Base-by-base conservation (phyloP, 257 asterid genomes). In the Capsicum chinense region DNA sequence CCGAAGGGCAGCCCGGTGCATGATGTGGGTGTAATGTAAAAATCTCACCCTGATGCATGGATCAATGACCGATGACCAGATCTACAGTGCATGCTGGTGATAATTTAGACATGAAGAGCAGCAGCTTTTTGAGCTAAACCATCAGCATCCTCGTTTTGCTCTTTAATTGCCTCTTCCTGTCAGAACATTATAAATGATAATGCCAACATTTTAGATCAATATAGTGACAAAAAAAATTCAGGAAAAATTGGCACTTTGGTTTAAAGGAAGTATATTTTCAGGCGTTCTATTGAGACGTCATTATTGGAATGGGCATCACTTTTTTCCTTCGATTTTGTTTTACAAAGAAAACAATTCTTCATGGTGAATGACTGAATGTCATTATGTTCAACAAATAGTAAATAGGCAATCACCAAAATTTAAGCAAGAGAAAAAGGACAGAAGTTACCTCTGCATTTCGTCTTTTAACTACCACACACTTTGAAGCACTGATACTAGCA, bases 401-500 rank as follows among this genome's bases (percentile, higher is more conserved):
- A 6, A 58, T 17, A 9, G 82, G 59, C 8, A 52, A 4, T 52
- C 54, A n/a, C 56, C 56, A 57, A 8, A 19, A 35, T 5, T 66
- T n/a, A 2, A 69, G 37, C 54, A 67, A 79, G 3, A 66, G 56
- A 66, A 73, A 71, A 71, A 39, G 54, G 76, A 16, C 1, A 62
- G 50, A n/a, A 84, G 35, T 79, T 91, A 94, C 99, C 98, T 93
- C 97, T 4, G 86, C 6, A 70, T 94, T 90, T 79, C 56, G 44
- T 17, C 79, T 80, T 90, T 93, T 90, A 70, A 92, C 95, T 42
- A 86, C 98, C 6, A 95, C 82, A 54, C 99, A 95, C 88, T 93
- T 93, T 19, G 99, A 95, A 69, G 90, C 99, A 79, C 99, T 95
- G 79, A 94, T 95, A 79, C 97, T 95, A 83, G 97, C 97, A 82